Conservation (phyloP, 73 alveolate species). For the Effrenium voratum region DNA sequence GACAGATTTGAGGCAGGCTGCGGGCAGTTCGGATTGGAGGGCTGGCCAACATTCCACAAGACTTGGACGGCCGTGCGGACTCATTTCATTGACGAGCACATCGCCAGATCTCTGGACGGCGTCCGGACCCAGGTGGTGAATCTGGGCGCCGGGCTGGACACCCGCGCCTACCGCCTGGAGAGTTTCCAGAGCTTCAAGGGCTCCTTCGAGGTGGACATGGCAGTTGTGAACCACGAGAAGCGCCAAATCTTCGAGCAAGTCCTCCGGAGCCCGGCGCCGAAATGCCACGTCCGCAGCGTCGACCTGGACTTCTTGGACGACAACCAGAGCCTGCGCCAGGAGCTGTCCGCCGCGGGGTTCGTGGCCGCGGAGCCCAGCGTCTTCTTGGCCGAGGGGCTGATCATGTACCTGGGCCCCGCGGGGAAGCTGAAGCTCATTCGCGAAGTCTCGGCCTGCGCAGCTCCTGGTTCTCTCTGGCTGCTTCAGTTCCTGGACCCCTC, state of each 20-base stretch:
- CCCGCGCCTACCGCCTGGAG: conserved; percentile 19
- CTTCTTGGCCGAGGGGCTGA: conserved; percentile 24
- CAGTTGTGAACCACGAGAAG: background rate
- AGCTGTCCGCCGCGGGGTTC: background rate
- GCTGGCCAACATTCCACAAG: conserved; percentile 21
- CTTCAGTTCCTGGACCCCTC: conserved; percentile 32
- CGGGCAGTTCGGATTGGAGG: background rate
- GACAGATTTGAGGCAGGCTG: background rate
- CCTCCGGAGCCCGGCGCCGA: background rate
- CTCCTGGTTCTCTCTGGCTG: conserved; percentile 17
- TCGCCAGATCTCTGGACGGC: background rate
- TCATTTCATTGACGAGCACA: conserved; percentile 10
- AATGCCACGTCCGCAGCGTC: background rate
- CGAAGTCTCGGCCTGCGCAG: background rate
- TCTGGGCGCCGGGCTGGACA: conserved; percentile 32
- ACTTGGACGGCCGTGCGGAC: conserved; percentile 39
- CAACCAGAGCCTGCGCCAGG: background rate
- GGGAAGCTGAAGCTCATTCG: conserved; percentile 19
- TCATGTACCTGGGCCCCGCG: conserved; percentile 18
- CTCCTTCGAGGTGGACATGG: conserved; percentile 25
- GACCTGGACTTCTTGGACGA: conserved; percentile 27
- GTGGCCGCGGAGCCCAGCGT: background rate
- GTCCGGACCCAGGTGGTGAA: conserved; percentile 21
- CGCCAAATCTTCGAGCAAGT: background rate
- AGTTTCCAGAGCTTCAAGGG: background rate